phyloP scores from a whole-genome alignment of 305 asterid species.

The Solanum aculeatissimum region DNA sequence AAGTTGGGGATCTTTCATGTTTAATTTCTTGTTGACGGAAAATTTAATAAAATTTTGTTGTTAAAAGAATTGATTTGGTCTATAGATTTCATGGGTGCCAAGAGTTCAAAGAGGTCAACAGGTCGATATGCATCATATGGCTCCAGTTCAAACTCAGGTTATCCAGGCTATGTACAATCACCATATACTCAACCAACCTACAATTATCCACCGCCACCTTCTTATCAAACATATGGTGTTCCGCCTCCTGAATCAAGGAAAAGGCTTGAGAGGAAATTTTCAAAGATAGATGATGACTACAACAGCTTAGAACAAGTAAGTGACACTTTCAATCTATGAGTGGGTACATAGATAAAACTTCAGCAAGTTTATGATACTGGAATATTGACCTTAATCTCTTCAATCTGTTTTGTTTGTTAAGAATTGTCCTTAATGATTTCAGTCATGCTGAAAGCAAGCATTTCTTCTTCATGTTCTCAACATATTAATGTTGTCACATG shows the following conservation, averaged over 20 bases:
- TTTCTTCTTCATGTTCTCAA: neutral
- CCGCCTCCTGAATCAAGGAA: slow-evolving; percentile 46
- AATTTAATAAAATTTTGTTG: neutral
- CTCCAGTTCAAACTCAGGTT: slow-evolving; percentile 52
- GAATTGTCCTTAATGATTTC: neutral
- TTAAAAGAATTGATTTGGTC: slow-evolving; percentile 7
- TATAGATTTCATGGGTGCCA: slow-evolving; percentile 62
- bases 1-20: neutral
- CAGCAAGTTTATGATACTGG: neutral
- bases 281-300: slow-evolving; percentile 77
- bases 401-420: neutral
- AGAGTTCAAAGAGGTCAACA: slow-evolving; percentile 55
- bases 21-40: neutral
- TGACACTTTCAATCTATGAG: neutral
- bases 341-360: neutral
- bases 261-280: slow-evolving; percentile 66
- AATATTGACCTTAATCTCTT: neutral
- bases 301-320: slow-evolving; percentile 62
- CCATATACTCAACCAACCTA: slow-evolving; percentile 49
- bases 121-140: slow-evolving; percentile 74
- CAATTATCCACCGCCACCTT: slow-evolving; percentile 21
- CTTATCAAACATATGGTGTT: slow-evolving; percentile 24
- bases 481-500: neutral
- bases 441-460: neutral
- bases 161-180: slow-evolving; percentile 36